Conservation (phyloP, 2,329 filamentous ascomycete genomes). For the Moelleriella libera region DNA sequence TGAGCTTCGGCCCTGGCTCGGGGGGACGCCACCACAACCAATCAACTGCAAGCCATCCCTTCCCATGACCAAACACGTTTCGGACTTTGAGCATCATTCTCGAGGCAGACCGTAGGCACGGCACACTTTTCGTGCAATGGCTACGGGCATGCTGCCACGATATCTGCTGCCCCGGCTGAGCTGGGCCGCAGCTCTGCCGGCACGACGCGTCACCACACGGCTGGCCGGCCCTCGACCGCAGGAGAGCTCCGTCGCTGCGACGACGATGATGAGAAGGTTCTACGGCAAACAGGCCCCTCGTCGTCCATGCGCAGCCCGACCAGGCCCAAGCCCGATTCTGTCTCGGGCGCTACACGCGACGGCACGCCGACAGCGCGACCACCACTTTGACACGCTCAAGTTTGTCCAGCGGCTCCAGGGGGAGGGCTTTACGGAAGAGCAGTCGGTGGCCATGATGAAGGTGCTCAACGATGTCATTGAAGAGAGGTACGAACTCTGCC, state of each 20-base stretch:
- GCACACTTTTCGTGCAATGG: conserved; percentile 3
- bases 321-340: conserved; percentile 8
- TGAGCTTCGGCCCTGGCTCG: no score
- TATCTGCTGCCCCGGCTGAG: conserved; percentile 43
- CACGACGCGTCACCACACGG: conserved; percentile 9
- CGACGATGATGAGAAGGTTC: not conserved
- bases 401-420: conserved; percentile 82
- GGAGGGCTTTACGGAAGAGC: conserved; percentile 91
- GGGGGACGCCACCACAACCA: no score
- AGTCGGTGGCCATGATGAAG: conserved; percentile 97
- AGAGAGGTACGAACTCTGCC: conserved; percentile 47
- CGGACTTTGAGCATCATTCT: no score
- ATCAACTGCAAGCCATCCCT: no score
- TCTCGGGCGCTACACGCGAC: conserved; percentile 55
- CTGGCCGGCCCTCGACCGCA: conserved; percentile 1
- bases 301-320: not conserved
- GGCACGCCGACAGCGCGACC: conserved; percentile 47
- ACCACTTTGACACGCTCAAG: conserved; percentile 97
- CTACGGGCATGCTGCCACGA: conserved; percentile 29
- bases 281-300: no score
- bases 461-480: conserved; percentile 94
- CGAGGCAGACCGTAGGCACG: not conserved
- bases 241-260: not conserved
- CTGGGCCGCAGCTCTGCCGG: conserved; percentile 14
- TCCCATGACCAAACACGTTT: no score